These are phyloP conservation scores for Alternaria infectoria DNA, from an alignment of 2,329 filamentous ascomycete species.

Conservation along the genomic window DNA sequence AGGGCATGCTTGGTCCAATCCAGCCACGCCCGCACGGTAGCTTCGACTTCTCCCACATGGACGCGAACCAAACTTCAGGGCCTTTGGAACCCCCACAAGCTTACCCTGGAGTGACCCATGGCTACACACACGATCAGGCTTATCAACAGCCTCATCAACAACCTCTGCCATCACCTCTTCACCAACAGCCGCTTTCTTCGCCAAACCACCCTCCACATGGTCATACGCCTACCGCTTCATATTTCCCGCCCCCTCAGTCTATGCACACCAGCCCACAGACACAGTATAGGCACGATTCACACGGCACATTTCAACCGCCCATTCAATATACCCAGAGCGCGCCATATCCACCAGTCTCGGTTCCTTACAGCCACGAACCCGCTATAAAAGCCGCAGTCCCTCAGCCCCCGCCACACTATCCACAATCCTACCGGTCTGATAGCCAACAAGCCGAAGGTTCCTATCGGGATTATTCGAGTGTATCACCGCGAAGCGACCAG, in stretches of 20 bases:
- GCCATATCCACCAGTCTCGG: conserved; percentile 34
- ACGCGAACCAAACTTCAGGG: conserved; percentile 17
- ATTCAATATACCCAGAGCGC: conserved; percentile 32
- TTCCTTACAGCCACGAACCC: conserved; percentile 29
- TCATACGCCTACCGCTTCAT: conserved; percentile 38
- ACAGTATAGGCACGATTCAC: conserved; percentile 31
- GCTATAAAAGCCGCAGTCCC: conserved; percentile 28
- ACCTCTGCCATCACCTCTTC: conserved; percentile 39
- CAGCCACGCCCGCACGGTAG: conserved; percentile 36
- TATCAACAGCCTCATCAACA: conserved; percentile 43
- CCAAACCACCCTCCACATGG: conserved; percentile 37
- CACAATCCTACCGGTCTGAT: conserved; percentile 27
- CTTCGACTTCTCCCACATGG: conserved; percentile 35
- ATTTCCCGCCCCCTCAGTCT: conserved; percentile 41
- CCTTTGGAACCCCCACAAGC: conserved; percentile 20
- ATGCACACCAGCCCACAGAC: conserved; percentile 30
- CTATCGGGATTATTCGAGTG: conserved; percentile 30
- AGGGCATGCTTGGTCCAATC: conserved; percentile 30
- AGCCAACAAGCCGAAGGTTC: conserved; percentile 29
- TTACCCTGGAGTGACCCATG: conserved; percentile 17
- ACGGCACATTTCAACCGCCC: conserved; percentile 21
- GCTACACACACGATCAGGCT: conserved; percentile 32
- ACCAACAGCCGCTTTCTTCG: conserved; percentile 36
- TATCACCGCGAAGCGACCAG: conserved; percentile 30
- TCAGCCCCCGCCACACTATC: conserved; percentile 30